Base-by-base conservation (phyloP, 1,284 basidiomycete species). In the Peniophora sp. region DNA sequence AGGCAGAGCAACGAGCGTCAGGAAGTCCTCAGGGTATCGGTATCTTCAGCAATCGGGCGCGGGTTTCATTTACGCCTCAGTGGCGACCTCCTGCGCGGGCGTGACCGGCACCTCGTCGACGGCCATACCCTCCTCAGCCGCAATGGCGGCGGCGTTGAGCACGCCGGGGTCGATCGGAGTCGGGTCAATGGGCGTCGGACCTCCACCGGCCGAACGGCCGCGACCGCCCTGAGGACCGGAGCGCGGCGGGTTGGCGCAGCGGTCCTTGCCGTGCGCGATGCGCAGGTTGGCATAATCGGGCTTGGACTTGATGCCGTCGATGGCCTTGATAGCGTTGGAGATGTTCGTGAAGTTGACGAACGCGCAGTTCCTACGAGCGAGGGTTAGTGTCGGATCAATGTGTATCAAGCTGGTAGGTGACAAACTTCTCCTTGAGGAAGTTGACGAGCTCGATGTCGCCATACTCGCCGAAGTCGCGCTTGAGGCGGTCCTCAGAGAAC, bases 381-480 rank as follows among this genome's bases (percentile, higher is more conserved):
- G 18, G 27, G 46, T 17, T 36, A 32, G 27, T 5, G 12, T 6
- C 12, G 5, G 27, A 32, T 32, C 12, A 32, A 12, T 12, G 12
- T 32, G 14, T 44, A 34, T 36, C 3, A 22, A 36, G 45, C 41
- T 15, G 24, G 20, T 6, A 9, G 23, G 39, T 27, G 2, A 76
- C 85, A 54, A 57, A 88, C 85, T 97, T 97, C 68, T 96, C 92
- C 70, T 88, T 90, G 60, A 97, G 74, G 70, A 92, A 93, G 70
- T 97, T 97, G 68, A 97, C 85, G 52, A 96, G 79, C 70, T 97
- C 94, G 57, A 97, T 93, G 54, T 96, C 92, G 24, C 94, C 93
- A 66, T 81, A 96, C 68, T 93, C 90, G 50, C 83, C 85, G 72
- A 96, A 96, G 70, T 96, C 93, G 49, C 82, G 73, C 67, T 88